Conservation (phyloP, 768 basidiomycete species). For the Chalciporus pseudorubinellus region DNA sequence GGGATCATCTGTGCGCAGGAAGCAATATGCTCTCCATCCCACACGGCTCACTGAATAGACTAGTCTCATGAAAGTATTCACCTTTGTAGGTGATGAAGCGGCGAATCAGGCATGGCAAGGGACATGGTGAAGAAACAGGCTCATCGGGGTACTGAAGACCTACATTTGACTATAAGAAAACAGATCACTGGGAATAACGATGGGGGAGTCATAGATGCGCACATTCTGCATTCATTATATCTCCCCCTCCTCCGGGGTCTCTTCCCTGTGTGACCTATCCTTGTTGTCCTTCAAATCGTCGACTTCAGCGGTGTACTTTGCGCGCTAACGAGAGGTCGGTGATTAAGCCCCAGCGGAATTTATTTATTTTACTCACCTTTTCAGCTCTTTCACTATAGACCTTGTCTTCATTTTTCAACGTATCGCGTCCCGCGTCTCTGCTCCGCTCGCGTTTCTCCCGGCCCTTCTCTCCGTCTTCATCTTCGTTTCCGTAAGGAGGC, state of each 20-base stretch:
- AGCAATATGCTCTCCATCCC: not conserved
- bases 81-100: not conserved
- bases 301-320: constrained; percentile 50
- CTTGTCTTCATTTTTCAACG: constrained; percentile 42
- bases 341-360: not conserved
- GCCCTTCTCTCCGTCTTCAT: constrained; percentile 35
- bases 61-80: not conserved
- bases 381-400: constrained; percentile 57
- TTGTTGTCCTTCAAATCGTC: constrained; percentile 44
- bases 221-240: constrained; percentile 45
- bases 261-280: constrained; percentile 47
- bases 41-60: not conserved
- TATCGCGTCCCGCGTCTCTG: constrained; percentile 33
- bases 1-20: not conserved
- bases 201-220: constrained; percentile 1
- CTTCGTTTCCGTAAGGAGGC: constrained; percentile 37
- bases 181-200: not conserved
- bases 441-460: constrained; percentile 51
- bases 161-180: not conserved
- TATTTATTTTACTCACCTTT: constrained; percentile 46
- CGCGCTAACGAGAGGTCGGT: constrained; percentile 39
- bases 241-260: constrained; percentile 87
- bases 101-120: not conserved
- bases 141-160: not conserved
- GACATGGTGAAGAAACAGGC: not conserved